A percentile compares a stretch with the other conserved stretches of the same genome.
Conservation (phyloP, 306 rosid species). For the Malus fusca region DNA sequence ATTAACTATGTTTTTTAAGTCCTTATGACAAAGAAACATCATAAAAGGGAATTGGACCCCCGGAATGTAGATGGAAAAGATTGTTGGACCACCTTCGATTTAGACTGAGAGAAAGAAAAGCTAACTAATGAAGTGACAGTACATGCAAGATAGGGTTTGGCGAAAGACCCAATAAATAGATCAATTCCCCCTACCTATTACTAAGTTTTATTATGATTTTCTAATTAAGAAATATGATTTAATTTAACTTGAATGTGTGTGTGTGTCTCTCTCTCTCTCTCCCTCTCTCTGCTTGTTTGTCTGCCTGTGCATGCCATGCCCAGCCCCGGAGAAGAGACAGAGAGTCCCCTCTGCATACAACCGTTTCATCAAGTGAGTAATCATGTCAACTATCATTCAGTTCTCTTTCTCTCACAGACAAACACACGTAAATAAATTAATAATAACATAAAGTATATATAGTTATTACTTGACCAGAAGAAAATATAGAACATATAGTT, state of each 20-base stretch:
- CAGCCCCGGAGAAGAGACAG: constrained; percentile 56
- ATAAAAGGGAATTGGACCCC: background rate
- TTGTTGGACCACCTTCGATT: constrained; percentile 1
- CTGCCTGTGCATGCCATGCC: constrained; percentile 4
- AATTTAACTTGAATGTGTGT: background rate
- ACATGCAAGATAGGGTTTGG: background rate
- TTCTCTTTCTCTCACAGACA: background rate
- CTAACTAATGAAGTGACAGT: constrained; percentile 4
- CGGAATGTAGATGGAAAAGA: constrained; percentile 11
- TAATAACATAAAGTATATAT: too few species aligned
- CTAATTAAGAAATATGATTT: background rate
- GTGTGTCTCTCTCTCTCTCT: background rate
- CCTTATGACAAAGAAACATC: background rate
- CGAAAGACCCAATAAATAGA: background rate
- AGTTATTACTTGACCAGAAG: too few species aligned
- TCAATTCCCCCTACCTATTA: background rate
- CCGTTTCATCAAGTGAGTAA: constrained; percentile 54
- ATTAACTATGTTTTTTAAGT: background rate
- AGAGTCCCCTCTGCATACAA: constrained; percentile 52
- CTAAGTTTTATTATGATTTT: too few species aligned
- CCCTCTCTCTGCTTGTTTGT: background rate
- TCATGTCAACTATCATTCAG: background rate
- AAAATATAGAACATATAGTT: background rate
- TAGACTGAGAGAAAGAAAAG: constrained; percentile 8
- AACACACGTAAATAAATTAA: background rate